These are phyloP conservation scores for Fraxinus platypoda DNA, from an alignment of 305 asterid genomes.

Conservation along the genomic window DNA sequence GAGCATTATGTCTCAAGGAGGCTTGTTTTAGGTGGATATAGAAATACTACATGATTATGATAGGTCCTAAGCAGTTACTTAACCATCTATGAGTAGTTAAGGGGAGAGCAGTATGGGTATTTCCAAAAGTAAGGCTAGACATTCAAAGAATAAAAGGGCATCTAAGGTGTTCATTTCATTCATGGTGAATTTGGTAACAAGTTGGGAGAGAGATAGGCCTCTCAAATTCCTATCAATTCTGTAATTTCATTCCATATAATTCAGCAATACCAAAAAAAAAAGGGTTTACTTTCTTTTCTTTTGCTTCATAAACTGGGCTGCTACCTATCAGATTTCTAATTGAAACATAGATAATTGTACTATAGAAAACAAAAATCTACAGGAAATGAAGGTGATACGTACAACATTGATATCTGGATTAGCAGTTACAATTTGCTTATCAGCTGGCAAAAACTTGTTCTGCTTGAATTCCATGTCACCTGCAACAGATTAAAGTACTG, in stretches of 20 bases:
- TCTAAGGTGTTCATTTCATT: not conserved
- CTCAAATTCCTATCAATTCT: not conserved
- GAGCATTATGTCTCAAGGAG: not conserved
- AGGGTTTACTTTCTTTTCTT: not conserved
- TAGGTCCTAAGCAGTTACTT: not conserved
- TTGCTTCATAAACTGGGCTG: not conserved
- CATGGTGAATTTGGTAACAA: not conserved
- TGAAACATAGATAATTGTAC: not conserved
- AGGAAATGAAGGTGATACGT: slow-evolving; percentile 32
- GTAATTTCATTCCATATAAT: not conserved
- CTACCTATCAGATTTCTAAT: not conserved
- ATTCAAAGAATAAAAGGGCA: not conserved
- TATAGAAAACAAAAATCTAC: not conserved
- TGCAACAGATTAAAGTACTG: slow-evolving; percentile 32
- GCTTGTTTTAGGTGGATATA: not conserved
- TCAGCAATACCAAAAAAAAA: not conserved
- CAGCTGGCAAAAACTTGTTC: slow-evolving; percentile 87
- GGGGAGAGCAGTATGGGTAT: not conserved
- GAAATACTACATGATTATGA: not conserved
- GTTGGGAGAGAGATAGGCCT: not conserved
- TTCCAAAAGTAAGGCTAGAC: not conserved
- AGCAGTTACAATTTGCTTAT: slow-evolving; percentile 86
- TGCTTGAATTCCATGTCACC: slow-evolving; percentile 99
- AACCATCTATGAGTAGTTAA: not conserved
- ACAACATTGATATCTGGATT: slow-evolving; percentile 82